phyloP scores from a whole-genome alignment of 2,329 filamentous ascomycete species.

The Cryphonectria japonica region DNA sequence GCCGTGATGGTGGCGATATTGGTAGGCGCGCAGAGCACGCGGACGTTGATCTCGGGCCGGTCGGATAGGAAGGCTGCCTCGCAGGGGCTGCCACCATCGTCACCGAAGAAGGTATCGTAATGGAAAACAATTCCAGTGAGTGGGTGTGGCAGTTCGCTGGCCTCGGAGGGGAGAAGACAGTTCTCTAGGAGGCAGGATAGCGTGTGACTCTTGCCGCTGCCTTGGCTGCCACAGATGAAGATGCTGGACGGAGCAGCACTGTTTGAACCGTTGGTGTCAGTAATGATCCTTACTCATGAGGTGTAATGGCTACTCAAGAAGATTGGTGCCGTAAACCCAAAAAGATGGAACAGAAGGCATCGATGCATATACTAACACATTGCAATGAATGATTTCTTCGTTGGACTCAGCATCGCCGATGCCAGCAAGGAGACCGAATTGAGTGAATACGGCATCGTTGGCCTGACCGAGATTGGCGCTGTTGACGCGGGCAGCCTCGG shows the following conservation, averaged over 20 bases:
- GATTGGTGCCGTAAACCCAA: background rate
- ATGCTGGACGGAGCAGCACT: constrained; percentile 54
- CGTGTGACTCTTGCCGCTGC: constrained; percentile 67
- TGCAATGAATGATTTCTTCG: constrained; percentile 48
- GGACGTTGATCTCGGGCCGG: constrained; percentile 47
- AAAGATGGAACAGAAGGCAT: background rate
- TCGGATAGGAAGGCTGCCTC: constrained; percentile 63
- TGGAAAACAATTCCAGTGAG: constrained; percentile 68
- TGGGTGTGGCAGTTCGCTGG: constrained; percentile 53
- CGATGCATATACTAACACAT: constrained; percentile 37
- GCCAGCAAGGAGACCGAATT: constrained; percentile 39
- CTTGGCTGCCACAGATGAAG: constrained; percentile 68
- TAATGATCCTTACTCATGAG: background rate
- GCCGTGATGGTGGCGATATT: constrained; percentile 48
- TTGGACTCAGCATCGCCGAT: constrained; percentile 23
- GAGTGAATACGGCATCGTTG: constrained; percentile 33
- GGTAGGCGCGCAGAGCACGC: constrained; percentile 59
- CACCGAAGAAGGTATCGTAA: constrained; percentile 60
- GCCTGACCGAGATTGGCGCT: constrained; percentile 11
- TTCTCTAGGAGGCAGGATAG: constrained; percentile 61
- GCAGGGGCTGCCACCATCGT: constrained; percentile 54
- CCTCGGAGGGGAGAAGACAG: constrained; percentile 51
- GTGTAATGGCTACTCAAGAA: background rate
- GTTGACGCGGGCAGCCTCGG: constrained; percentile 34
- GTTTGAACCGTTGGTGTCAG: background rate